A percentile compares a stretch with the other conserved stretches of the same genome.
Conservation (phyloP, 2,329 filamentous ascomycete species). For the Parasarocladium wereldwijsianum region DNA sequence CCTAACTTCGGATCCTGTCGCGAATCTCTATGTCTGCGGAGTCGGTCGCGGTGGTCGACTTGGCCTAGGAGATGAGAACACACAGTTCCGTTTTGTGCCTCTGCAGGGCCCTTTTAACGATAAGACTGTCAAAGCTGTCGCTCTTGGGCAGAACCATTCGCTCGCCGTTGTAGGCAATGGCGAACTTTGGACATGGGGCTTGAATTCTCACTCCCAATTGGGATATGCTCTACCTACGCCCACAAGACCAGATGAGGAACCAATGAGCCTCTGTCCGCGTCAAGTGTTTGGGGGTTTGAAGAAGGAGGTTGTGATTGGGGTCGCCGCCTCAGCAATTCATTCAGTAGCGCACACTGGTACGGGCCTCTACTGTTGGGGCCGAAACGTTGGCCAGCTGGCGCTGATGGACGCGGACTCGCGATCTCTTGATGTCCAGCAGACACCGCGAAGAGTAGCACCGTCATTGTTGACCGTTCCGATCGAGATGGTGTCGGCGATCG, state of each 20-base stretch:
- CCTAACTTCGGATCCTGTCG: slow-evolving; percentile 71
- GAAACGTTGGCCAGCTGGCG: slow-evolving; percentile 86
- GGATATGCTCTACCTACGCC: slow-evolving; percentile 65
- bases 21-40: slow-evolving; percentile 85
- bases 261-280: slow-evolving; percentile 65
- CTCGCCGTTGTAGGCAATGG: slow-evolving; percentile 73
- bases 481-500: slow-evolving; percentile 70
- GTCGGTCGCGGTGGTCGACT: slow-evolving; percentile 82
- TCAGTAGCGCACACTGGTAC: slow-evolving; percentile 75
- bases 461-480: slow-evolving; percentile 58
- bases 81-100: slow-evolving; percentile 72
- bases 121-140: slow-evolving; percentile 61
- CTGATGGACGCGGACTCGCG: slow-evolving; percentile 91
- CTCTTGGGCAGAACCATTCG: slow-evolving; percentile 82
- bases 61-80: slow-evolving; percentile 79
- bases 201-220: slow-evolving; percentile 71
- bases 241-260: slow-evolving; percentile 60
- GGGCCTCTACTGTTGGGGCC: slow-evolving; percentile 85
- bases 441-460: slow-evolving; percentile 75
- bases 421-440: slow-evolving; percentile 69
- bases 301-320: slow-evolving; percentile 65
- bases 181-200: slow-evolving; percentile 92
- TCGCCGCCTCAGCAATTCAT: slow-evolving; percentile 80
- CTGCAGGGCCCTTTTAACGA: slow-evolving; percentile 64
- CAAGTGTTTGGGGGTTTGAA: slow-evolving; percentile 89